phyloP scores from a whole-genome alignment of 2,329 filamentous ascomycete genomes.

The Ophiostoma pallidulum region DNA sequence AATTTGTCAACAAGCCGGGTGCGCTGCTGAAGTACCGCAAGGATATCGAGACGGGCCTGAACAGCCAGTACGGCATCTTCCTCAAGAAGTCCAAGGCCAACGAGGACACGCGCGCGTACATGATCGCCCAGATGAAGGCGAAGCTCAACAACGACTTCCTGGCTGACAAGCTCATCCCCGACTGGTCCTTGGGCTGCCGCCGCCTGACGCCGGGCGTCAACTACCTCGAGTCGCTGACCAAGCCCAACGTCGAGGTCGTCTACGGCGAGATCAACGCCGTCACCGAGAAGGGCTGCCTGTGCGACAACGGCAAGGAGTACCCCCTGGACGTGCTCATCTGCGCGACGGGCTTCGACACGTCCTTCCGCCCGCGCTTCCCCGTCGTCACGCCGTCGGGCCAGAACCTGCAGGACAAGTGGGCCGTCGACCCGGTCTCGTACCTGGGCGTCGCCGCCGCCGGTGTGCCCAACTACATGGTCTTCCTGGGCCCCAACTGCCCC shows the following conservation, averaged over 20 bases:
- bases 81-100: slow-evolving; percentile 16
- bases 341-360: slow-evolving; percentile 30
- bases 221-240: slow-evolving; percentile 33
- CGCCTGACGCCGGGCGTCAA: slow-evolving; percentile 34
- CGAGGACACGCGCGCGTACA: slow-evolving; percentile 30
- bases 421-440: slow-evolving; percentile 27
- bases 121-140: slow-evolving; percentile 31
- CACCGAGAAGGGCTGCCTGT: slow-evolving; percentile 23
- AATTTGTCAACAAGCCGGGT: slow-evolving; percentile 14
- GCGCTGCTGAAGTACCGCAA: slow-evolving; percentile 14
- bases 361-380: slow-evolving; percentile 27
- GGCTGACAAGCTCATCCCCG: slow-evolving; percentile 31
- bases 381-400: slow-evolving; percentile 12
- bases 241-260: slow-evolving; percentile 36
- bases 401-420: slow-evolving; percentile 19
- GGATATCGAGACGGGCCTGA: slow-evolving; percentile 13
- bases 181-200: slow-evolving; percentile 35
- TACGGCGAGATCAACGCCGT: slow-evolving; percentile 25
- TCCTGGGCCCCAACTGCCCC: slow-evolving; percentile 17
- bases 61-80: slow-evolving; percentile 14
- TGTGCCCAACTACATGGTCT: slow-evolving; percentile 22
- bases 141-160: slow-evolving; percentile 22
- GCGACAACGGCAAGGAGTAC: slow-evolving; percentile 23
- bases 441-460: slow-evolving; percentile 25
- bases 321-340: slow-evolving; percentile 24